Evolutionary conservation across 2,329 filamentous ascomycete species (phyloP), one percentile per base, ranked within the genome.

Genomic region (Achaetomium macrosporum): DNA sequence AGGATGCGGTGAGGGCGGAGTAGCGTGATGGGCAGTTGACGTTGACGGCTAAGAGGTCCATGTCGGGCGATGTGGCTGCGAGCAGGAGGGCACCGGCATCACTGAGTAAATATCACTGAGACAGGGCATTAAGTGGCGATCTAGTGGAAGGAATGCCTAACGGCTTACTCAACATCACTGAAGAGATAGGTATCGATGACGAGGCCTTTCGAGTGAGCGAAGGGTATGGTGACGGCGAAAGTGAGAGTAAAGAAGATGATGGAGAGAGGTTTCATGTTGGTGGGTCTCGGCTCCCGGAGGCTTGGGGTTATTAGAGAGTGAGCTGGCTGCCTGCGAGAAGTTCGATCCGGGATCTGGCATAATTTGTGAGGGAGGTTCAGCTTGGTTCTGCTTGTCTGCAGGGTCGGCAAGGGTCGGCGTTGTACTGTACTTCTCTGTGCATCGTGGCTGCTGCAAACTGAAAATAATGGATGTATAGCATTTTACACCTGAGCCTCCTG

Each of bases 161-260:
- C 13, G n/a, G 41, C 52, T 59, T 64, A 73, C 71, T 76, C 73
- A 36, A 75, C 73, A 48, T 76, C 73, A 35, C 70, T 72, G 59
- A 72, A 74, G 11, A 76, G 61, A 53, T 76, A 73, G 0, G 73
- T 76, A 60, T 76, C 73, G 20, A 76, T 66, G 44, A 76, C 71
- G 31, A 76, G 61, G 31, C 70, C 71, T 51, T 70, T 72, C 25
- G 29, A 40, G 29, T 20, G 2, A 15, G 42, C 37, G 7, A 41
- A 36, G 1, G 13, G 30, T 9, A 46, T 15, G 30, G n/a, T 37
- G 9, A 33, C 40, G 20, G 17, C 20, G n/a, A n/a, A n/a, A 25
- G 29, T 5, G 5, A 43, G 13, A 15, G 7, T 25, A 40, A 17
- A 33, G 20, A 7, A 25, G 35, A 16, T 1, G 16, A 39, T 8